Conservation (phyloP, 352 stramenopile species). For the Phytophthora sp. region DNA sequence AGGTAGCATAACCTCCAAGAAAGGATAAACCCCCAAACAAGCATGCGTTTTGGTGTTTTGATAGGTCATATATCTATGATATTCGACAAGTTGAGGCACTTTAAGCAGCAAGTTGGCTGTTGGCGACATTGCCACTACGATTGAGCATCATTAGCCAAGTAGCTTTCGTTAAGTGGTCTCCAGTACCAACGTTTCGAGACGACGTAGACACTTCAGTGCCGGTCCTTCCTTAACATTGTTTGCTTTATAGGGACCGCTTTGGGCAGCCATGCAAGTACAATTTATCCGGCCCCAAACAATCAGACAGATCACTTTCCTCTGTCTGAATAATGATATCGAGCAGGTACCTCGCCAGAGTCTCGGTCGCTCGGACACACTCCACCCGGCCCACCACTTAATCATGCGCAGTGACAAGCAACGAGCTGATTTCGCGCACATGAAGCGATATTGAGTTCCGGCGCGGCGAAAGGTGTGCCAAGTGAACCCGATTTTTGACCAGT, state of each 20-base stretch:
- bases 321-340: slow-evolving; percentile 10
- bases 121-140: too few relatives aligned
- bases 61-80: neutral
- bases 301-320: slow-evolving; percentile 15
- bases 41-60: too few relatives aligned
- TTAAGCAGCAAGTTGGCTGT: too few relatives aligned
- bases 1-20: too few relatives aligned
- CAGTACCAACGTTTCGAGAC: slow-evolving; percentile 13
- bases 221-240: slow-evolving; percentile 8
- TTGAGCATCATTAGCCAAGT: too few relatives aligned
- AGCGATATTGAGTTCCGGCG: too few relatives aligned
- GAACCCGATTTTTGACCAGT: slow-evolving; percentile 16
- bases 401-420: slow-evolving; percentile 22
- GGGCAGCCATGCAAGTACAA: too few relatives aligned
- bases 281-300: slow-evolving; percentile 13
- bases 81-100: neutral
- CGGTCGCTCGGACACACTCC: slow-evolving; percentile 19
- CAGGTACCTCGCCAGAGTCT: slow-evolving; percentile 21
- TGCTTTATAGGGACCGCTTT: too few relatives aligned
- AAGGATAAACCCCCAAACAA: too few relatives aligned
- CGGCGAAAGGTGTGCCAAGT: slow-evolving; percentile 12
- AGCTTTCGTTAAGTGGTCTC: too few relatives aligned
- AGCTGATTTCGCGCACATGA: too few relatives aligned
- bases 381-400: slow-evolving; percentile 23
- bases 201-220: neutral